phyloP scores from a whole-genome alignment of 306 rosid genomes.

The Citrullus amarus region DNA sequence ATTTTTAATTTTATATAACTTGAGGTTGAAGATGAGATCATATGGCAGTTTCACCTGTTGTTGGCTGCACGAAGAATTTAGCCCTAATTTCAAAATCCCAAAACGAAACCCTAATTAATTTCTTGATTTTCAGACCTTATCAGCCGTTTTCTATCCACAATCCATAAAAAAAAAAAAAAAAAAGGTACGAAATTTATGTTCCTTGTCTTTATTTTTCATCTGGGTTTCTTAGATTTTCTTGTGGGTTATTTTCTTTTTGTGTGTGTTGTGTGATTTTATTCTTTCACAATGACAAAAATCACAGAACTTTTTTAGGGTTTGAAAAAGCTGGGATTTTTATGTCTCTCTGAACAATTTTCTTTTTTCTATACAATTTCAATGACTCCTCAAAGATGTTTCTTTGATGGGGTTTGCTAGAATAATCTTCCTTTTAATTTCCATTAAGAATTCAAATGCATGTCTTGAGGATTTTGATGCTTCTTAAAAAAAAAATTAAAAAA shows the following conservation, averaged over 20 bases:
- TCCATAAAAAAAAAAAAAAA: not conserved
- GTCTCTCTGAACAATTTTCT: not conserved
- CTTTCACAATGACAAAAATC: not conserved
- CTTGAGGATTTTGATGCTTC: not conserved
- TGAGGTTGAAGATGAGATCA: conserved; percentile 7
- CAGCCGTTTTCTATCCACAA: not conserved
- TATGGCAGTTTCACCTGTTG: conserved; percentile 9
- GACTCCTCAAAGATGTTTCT: not conserved
- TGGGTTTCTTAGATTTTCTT: conserved; percentile 4
- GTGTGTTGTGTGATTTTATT: not conserved
- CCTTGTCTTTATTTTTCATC: not conserved
- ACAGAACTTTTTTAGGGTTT: not conserved
- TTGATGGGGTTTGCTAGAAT: not conserved
- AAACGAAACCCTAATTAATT: not conserved
- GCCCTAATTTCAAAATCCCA: not conserved
- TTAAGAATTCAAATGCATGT: not conserved
- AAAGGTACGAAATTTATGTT: not conserved
- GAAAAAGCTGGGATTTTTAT: not conserved
- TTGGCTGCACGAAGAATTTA: not conserved
- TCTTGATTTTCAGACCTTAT: not conserved
- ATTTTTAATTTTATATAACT: not conserved
- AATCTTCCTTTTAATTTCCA: not conserved
- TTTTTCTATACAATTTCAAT: not conserved
- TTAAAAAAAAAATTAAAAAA: not conserved
- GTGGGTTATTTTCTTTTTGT: not conserved